These are phyloP conservation scores for Metarhizium guizhouense DNA, from an alignment of 2,329 filamentous ascomycete genomes.

Conservation along the genomic window DNA sequence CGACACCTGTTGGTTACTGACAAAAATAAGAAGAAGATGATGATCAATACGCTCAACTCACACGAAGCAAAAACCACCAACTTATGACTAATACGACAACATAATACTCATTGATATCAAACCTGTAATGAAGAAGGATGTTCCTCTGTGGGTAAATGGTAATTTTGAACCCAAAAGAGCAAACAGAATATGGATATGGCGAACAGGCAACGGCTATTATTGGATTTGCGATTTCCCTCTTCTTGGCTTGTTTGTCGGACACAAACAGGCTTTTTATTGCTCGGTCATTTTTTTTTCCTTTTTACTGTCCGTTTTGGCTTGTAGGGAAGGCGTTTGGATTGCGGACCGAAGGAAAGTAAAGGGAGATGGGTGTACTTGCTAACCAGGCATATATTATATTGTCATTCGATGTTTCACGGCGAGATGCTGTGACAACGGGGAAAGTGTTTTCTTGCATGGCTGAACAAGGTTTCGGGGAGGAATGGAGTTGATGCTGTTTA, in stretches of 20 bases:
- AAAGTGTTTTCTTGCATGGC: neutral
- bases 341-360: neutral
- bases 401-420: neutral
- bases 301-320: conserved; percentile 8
- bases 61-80: conserved; percentile 15
- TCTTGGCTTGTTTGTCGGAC: neutral
- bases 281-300: conserved; percentile 1
- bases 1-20: conserved; percentile 62
- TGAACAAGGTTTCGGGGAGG: neutral
- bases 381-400: neutral
- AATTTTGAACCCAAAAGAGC: neutral
- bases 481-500: neutral
- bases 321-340: conserved; percentile 5
- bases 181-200: conserved; percentile 2
- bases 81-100: neutral
- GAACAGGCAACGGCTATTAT: neutral
- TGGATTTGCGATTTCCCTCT: conserved; percentile 2
- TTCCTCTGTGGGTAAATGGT: neutral
- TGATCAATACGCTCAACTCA: conserved; percentile 58
- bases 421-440: neutral
- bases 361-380: neutral
- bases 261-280: neutral
- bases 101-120: neutral
- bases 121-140: neutral
- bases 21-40: conserved; percentile 58